These are phyloP conservation scores for Cucumis sativus DNA, from an alignment of 306 rosid species.

Conservation along the genomic window DNA sequence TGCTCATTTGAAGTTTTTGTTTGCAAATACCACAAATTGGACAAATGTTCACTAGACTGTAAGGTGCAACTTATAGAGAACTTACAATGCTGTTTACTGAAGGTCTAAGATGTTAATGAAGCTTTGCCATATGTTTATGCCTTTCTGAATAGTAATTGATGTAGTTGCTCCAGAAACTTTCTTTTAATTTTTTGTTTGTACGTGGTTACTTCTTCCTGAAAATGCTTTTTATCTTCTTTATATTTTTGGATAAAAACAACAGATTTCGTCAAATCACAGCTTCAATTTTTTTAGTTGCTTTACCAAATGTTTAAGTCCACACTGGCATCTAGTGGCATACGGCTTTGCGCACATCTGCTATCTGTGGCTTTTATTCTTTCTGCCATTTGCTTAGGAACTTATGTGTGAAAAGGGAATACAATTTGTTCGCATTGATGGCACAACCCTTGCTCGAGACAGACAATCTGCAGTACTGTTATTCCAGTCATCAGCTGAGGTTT, in stretches of 20 bases:
- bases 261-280: neutral
- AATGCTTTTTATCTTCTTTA: neutral
- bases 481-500: slow-evolving; percentile 55
- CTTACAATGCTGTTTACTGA: neutral
- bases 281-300: neutral
- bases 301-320: neutral
- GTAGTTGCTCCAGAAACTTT: neutral
- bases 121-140: neutral
- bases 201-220: neutral
- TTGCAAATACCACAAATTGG: neutral
- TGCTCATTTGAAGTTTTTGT: slow-evolving; percentile 1
- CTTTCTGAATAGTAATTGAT: neutral
- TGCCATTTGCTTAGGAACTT: slow-evolving; percentile 40
- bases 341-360: neutral
- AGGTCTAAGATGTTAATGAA: neutral
- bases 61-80: neutral
- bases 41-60: neutral
- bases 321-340: neutral
- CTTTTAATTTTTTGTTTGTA: neutral
- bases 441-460: slow-evolving; percentile 76
- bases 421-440: slow-evolving; percentile 90
- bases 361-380: neutral
- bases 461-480: slow-evolving; percentile 67
- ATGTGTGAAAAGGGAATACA: slow-evolving; percentile 59
- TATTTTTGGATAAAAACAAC: neutral